These are phyloP conservation scores for Candida sp. DNA, from an alignment of 1,139 yeast species.

Conservation along the genomic window DNA sequence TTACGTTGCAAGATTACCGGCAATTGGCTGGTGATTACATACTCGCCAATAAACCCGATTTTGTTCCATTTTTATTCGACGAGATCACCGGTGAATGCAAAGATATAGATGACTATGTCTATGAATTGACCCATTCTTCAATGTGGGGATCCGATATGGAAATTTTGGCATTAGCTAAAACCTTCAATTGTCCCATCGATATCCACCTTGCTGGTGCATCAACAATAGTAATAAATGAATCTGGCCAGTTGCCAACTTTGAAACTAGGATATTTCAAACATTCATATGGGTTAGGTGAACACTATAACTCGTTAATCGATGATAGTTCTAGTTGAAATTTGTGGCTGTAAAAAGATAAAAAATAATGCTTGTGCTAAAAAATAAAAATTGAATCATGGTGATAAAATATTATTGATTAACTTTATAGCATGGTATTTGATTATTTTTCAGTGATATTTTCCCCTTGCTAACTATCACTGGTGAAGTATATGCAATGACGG, in stretches of 20 bases:
- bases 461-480: too few species aligned
- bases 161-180: slow-evolving; percentile 71
- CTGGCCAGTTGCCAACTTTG: slow-evolving; percentile 47
- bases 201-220: slow-evolving; percentile 77
- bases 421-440: too few species aligned
- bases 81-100: slow-evolving; percentile 61
- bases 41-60: slow-evolving; percentile 60
- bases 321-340: not conserved
- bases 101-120: slow-evolving; percentile 66
- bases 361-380: too few species aligned
- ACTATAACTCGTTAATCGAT: slow-evolving; percentile 81
- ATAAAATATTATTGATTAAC: too few species aligned
- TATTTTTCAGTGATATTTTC: too few species aligned
- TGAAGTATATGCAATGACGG: too few species aligned
- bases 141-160: slow-evolving; percentile 98
- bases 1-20: slow-evolving; percentile 55
- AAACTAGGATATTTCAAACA: slow-evolving; percentile 81
- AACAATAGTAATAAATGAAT: slow-evolving; percentile 55
- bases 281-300: slow-evolving; percentile 89
- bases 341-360: too few species aligned
- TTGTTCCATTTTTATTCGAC: slow-evolving; percentile 78
- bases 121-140: slow-evolving; percentile 66
- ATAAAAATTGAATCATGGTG: too few species aligned
- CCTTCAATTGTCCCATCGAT: slow-evolving; percentile 67
- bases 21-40: slow-evolving; percentile 66